A percentile compares a stretch with the other conserved stretches of the same genome.
These are phyloP conservation scores for Lasiodiplodia gonubiensis DNA, from an alignment of 2,329 filamentous ascomycete species.

Conservation along the genomic window DNA sequence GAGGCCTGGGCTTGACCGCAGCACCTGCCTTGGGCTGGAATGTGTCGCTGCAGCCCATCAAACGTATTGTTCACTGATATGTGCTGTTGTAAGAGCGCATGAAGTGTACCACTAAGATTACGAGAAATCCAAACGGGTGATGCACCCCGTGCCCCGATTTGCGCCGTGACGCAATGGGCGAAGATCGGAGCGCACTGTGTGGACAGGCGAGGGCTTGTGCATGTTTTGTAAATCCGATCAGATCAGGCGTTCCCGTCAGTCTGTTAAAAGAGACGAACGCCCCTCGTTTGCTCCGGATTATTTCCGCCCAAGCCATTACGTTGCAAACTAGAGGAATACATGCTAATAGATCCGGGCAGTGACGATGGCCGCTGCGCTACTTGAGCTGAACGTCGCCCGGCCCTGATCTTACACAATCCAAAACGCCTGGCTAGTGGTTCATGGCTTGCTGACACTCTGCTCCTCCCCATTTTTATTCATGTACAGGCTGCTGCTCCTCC, in stretches of 20 bases:
- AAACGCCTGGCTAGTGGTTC: constrained; percentile 11
- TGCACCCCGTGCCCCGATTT: not conserved
- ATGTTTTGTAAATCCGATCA: constrained; percentile 25
- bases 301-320: not conserved
- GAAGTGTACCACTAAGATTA: not conserved
- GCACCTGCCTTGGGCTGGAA: not conserved
- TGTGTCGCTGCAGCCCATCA: constrained; percentile 2
- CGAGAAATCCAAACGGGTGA: not conserved
- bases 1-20: not conserved
- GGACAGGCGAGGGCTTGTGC: constrained; percentile 16
- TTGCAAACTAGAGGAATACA: not conserved
- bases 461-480: constrained; percentile 20
- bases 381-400: constrained; percentile 17
- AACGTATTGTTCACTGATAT: not conserved
- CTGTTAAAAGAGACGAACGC: not conserved
- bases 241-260: constrained; percentile 5
- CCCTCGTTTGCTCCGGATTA: not conserved
- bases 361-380: constrained; percentile 9
- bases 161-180: constrained; percentile 9
- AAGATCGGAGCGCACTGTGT: constrained; percentile 13
- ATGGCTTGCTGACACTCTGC: constrained; percentile 6
- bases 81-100: not conserved
- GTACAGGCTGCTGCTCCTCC: constrained; percentile 5
- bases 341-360: constrained; percentile 6
- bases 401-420: constrained; percentile 11